Base-by-base conservation (phyloP, 495 filamentous ascomycete genomes). In the Oidiodendron maius region DNA sequence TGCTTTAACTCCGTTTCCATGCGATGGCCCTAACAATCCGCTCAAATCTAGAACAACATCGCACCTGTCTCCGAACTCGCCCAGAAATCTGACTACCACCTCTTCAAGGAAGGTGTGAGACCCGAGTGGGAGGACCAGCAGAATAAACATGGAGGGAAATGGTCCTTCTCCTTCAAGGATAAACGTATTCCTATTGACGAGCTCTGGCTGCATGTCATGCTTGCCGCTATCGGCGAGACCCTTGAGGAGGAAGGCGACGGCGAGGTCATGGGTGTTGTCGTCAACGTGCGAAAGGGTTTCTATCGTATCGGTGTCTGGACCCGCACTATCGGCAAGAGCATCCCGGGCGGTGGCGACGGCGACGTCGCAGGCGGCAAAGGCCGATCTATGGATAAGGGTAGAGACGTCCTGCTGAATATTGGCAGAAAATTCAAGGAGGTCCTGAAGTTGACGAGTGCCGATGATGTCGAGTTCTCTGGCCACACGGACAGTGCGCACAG, bases 141-240 rank as follows among this genome's bases (percentile, higher is more conserved):
- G 70, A 98, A 98, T 73, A 98, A 97, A 81, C 89, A 95, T 63
- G 93, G 93, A 55, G 93, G 93, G 66, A 96, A 96, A 72, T 98
- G 93, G 93, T 87, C 91, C 22, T 96, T 89, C 70, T 83, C 86
- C 56, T 96, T 96, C 82, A 94, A 91, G 71, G 89, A 96, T 48
- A 96, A 93, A 76, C 87, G 88, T 54, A 80, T 91, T 57, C 83
- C 84, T 51, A 96, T 96, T 67, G 94, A 99, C 60, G 87, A 95
- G 32, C 77, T 96, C 23, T 99, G 93, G 93, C 82, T 99, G 40
- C 86, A 97, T 64, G 87, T 91, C 34, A 95, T 97, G 82, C 81
- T 99, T 35, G 82, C 89, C 22, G 93, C 90, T 18, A 97, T 99
- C 56, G 93, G 93, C 58, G 93, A 99, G 78, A 97, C 91, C 4